These are phyloP conservation scores for Apostasia shenzhenica DNA, from an alignment of 106 monocot species.

Conservation along the genomic window DNA sequence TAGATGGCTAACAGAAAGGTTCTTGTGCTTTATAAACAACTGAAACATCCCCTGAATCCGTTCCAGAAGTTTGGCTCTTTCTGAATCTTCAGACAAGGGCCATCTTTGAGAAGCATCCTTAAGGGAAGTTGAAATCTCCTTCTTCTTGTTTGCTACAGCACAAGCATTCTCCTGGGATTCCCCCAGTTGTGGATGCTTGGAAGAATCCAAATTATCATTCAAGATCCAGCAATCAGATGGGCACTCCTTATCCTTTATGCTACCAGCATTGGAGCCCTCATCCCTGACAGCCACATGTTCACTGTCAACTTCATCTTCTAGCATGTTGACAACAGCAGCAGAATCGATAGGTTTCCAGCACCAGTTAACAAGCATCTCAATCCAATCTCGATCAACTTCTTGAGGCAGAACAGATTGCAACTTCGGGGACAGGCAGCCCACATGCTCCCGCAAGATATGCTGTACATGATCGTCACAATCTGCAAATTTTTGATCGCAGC, in stretches of 20 bases:
- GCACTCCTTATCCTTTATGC: slow-evolving; percentile 27
- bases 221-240: slow-evolving; percentile 31
- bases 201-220: slow-evolving; percentile 28
- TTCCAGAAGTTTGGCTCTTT: slow-evolving; percentile 63
- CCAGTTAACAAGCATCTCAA: slow-evolving; percentile 44
- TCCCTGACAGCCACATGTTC: neutral
- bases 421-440: slow-evolving; percentile 37
- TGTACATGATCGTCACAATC: slow-evolving; percentile 44
- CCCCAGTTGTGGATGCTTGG: slow-evolving; percentile 18
- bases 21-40: slow-evolving; percentile 57
- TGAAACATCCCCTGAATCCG: slow-evolving; percentile 61
- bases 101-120: slow-evolving; percentile 25
- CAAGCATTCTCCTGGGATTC: slow-evolving; percentile 28
- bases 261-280: slow-evolving; percentile 14
- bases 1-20: slow-evolving; percentile 60
- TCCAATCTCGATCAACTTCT: slow-evolving; percentile 52
- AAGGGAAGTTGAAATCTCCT: slow-evolving; percentile 5
- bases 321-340: slow-evolving; percentile 25
- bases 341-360: slow-evolving; percentile 78
- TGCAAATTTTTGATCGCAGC: slow-evolving; percentile 52
- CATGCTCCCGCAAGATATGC: slow-evolving; percentile 59
- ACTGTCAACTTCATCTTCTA: slow-evolving; percentile 35
- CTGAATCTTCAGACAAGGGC: slow-evolving; percentile 75
- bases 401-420: slow-evolving; percentile 52
- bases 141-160: slow-evolving; percentile 13